A percentile compares a stretch with the other conserved stretches of the same genome.
phyloP scores from a whole-genome alignment of 371 early-diverging fungal species.

The Lichtheimia ornata region DNA sequence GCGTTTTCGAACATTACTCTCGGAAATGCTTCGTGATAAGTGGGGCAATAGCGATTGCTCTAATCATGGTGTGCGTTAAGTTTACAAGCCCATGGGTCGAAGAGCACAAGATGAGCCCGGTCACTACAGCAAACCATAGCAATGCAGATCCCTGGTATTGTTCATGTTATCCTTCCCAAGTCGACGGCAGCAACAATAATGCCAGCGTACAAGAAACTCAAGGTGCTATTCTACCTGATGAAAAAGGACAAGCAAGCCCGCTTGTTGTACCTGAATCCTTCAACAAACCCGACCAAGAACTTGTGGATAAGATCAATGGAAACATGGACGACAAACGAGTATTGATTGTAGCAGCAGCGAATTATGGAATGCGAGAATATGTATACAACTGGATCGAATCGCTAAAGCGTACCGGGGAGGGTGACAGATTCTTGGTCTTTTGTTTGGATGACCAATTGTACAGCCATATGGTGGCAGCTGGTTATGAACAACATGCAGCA shows the following conservation, averaged over 20 bases:
- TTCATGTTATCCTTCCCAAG: constrained; percentile 5
- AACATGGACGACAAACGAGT: constrained; percentile 35
- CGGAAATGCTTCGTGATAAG: background rate
- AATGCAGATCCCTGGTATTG: constrained; percentile 13
- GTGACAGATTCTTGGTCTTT: constrained; percentile 39
- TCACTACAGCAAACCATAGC: background rate
- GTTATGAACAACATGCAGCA: constrained; percentile 32
- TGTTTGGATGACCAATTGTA: constrained; percentile 45
- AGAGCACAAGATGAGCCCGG: background rate
- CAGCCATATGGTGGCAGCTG: constrained; percentile 29
- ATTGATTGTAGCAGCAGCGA: constrained; percentile 42
- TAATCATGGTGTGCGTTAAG: background rate
- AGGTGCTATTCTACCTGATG: background rate
- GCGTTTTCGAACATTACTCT: background rate
- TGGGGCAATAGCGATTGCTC: background rate
- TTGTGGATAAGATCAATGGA: constrained; percentile 34
- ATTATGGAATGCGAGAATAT: constrained; percentile 51
- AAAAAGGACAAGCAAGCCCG: constrained; percentile 3
- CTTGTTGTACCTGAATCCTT: constrained; percentile 30
- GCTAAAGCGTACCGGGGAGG: constrained; percentile 31
- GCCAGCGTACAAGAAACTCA: background rate
- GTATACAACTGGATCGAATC: constrained; percentile 55
- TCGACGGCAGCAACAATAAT: background rate
- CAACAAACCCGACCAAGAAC: constrained; percentile 23
- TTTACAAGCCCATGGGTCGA: background rate